phyloP scores from a whole-genome alignment of 768 basidiomycete genomes.

The Porpolomopsis calyptriformis region DNA sequence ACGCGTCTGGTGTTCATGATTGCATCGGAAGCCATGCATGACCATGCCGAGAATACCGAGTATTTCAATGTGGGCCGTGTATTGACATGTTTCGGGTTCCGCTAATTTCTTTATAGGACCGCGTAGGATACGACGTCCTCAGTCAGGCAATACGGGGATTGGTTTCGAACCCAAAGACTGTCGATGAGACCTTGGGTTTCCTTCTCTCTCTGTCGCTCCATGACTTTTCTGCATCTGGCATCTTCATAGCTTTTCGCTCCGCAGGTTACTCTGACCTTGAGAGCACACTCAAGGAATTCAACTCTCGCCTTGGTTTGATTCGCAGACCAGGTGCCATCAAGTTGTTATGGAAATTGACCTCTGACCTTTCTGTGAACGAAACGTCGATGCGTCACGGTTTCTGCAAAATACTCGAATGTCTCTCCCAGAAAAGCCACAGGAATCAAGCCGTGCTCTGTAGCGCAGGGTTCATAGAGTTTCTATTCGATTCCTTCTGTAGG shows the following conservation, averaged over 20 bases:
- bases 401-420: slow-evolving; percentile 52
- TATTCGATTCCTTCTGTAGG: slow-evolving; percentile 33
- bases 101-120: slow-evolving; percentile 23
- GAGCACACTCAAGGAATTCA: slow-evolving; percentile 30
- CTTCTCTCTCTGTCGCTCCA: slow-evolving; percentile 57
- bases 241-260: slow-evolving; percentile 41
- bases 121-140: slow-evolving; percentile 58
- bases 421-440: slow-evolving; percentile 51
- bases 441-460: slow-evolving; percentile 61
- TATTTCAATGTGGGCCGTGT: slow-evolving; percentile 53
- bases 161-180: slow-evolving; percentile 33
- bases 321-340: slow-evolving; percentile 49
- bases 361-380: slow-evolving; percentile 26
- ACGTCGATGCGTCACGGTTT: slow-evolving; percentile 38
- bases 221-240: slow-evolving; percentile 46
- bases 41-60: slow-evolving; percentile 41
- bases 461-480: slow-evolving; percentile 41
- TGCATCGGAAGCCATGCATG: slow-evolving; percentile 51
- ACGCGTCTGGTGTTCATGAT: slow-evolving; percentile 55
- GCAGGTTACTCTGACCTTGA: slow-evolving; percentile 26
- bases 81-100: neutral
- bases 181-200: slow-evolving; percentile 52
- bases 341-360: slow-evolving; percentile 45
- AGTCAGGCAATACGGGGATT: slow-evolving; percentile 48
- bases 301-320: slow-evolving; percentile 39